Evolutionary conservation across 1,139 yeast species (phyloP), one percentile per base, ranked within the genome.

Genomic region (Schwanniomyces etchellsii): DNA sequence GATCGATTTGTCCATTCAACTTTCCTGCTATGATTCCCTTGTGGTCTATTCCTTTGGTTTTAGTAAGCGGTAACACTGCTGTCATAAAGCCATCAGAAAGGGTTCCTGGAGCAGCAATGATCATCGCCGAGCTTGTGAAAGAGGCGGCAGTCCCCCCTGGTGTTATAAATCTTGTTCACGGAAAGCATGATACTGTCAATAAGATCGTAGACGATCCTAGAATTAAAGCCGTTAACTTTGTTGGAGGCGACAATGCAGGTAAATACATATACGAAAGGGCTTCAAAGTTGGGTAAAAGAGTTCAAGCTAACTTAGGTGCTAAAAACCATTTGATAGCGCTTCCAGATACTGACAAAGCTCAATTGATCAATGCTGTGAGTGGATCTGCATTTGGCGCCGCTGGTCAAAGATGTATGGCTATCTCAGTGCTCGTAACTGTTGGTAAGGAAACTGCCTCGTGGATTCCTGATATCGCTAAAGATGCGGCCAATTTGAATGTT

Each of bases 331-430:
- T 81, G 51, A 75, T 81, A 31, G 74, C 80, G 20, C 67, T 78
- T 41, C 88, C 88, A 5, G 89, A 81, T 47, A 86, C 89, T 20
- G 72, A 77, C 58, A 77, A 75, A 53, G 56, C 60, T 39, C 82
- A 77, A 42, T 77, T 83, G 35, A 59, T 81, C 42, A 78, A 77
- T 50, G 80, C 85, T 16, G 60, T 81, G 27, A 78, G 68, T 34
- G 89, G 89, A 28, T 88, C 91, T 27, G 85, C 86, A 14, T 81
- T 82, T 47, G 91, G 91, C 25, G 91, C 91, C 37, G 89, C 89
- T 21, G 91, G 91, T 36, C 89, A 81, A 62, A 73, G 91, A 55
- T 81, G 91, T 58, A 81, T 81, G 89, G 89, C 89, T 10, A 77
- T 82, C 28, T 75, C 83, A 11, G 86, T 78, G 4, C 65, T 81